phyloP scores from a whole-genome alignment of 805 yeast genomes.

The Nakazawaea ernobii region DNA sequence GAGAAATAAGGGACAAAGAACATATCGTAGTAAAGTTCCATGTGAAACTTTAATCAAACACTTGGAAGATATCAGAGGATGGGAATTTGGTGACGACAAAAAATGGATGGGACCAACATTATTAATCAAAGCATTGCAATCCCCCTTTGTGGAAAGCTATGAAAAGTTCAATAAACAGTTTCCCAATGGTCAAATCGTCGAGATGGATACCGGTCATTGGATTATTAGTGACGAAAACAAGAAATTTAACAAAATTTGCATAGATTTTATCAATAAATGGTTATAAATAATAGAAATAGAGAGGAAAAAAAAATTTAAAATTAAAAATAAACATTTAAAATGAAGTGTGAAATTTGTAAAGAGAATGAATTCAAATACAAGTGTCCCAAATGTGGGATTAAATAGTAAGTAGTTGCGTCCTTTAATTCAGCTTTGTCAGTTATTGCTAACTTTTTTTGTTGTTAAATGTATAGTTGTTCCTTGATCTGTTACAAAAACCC shows the following conservation, averaged over 20 bases:
- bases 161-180: conserved; percentile 30
- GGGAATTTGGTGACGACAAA: conserved; percentile 51
- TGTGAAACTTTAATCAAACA: conserved; percentile 56
- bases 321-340: not conserved
- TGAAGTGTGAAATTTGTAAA: conserved; percentile 27
- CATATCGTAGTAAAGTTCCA: conserved; percentile 51
- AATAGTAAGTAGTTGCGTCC: conserved; percentile 25
- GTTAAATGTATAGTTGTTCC: conserved; percentile 38
- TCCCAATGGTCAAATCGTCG: conserved; percentile 62
- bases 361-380: conserved; percentile 33
- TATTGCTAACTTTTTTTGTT: not conserved
- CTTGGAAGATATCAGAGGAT: conserved; percentile 59
- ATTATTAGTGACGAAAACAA: conserved; percentile 76
- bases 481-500: conserved; percentile 53
- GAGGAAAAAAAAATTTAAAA: not conserved
- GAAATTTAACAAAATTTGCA: conserved; percentile 58
- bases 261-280: conserved; percentile 34
- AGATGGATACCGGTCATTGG: conserved; percentile 88
- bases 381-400: conserved; percentile 41
- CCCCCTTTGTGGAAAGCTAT: conserved; percentile 30
- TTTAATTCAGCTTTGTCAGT: not conserved
- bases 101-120: conserved; percentile 65
- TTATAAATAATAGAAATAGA: not conserved
- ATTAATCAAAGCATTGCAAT: conserved; percentile 70
- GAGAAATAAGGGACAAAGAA: conserved; percentile 26